Base-by-base conservation (phyloP, 352 stramenopile species). In the Phytophthora litchii region DNA sequence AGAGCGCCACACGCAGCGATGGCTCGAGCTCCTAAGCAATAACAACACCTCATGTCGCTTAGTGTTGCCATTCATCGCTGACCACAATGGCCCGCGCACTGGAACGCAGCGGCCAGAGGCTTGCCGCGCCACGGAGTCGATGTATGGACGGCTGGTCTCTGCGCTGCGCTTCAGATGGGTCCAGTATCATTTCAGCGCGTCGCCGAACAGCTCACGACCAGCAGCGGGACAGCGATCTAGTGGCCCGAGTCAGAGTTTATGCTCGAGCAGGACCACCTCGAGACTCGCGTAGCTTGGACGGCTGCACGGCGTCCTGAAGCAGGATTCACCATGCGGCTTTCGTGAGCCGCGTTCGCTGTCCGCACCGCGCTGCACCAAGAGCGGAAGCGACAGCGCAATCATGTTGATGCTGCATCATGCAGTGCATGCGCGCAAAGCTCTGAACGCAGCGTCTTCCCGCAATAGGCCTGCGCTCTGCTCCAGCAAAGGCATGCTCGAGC, bases 121-220 rank as follows among this genome's bases (percentile, higher is more conserved):
- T 48, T 59, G 56, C 47, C 31, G 35, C 19, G n/a, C 17, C 23
- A 27, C 27, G 21, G 25, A 23, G 0, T 16, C 20, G 34, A 44
- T 38, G 5, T 2, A 23, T n/a, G 44, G 14, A 10, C 19, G 43
- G 14, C 52, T 36, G 36, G 53, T 59, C 60, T 52, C 44, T 54
- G 34, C 49, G 25, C 53, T 34, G 54, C 54, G 38, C 45, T 56
- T 42, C 54, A 64, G 54, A 69, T 69, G 60, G 61, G 46, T 60
- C 51, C 61, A 40, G 61, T 57, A 70, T 56, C 61, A 64, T 70
- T 70, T 61, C 55, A 70, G 60, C 31, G 27, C 14, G 23, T 21
- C 32, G 38, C 60, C 42, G 60, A 37, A 47, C 61, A 56, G 20
- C 49, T 25, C 14, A 37, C 14, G 42, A 7, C 2, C 61, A 66